Evolutionary conservation across 352 stramenopile genomes (phyloP).

Genomic region (Phytophthora melonis): DNA sequence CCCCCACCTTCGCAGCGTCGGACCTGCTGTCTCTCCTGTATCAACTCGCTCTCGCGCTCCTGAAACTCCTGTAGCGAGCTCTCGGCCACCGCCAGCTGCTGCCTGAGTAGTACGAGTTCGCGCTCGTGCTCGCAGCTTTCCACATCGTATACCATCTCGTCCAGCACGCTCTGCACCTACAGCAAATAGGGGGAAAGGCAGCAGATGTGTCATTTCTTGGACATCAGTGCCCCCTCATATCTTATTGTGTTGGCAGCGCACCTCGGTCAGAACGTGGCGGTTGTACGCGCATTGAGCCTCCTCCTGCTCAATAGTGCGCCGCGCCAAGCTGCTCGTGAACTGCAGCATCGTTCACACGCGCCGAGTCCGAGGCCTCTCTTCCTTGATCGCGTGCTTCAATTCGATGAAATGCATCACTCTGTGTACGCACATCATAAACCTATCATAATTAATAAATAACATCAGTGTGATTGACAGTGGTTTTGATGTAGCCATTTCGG

Average conservation of each 20-base stretch:
- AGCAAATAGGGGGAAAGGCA: background rate
- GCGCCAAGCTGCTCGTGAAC: conserved; percentile 44
- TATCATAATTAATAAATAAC: background rate
- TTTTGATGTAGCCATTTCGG: no score
- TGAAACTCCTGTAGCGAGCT: conserved; percentile 56
- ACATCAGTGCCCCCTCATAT: background rate
- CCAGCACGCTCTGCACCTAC: conserved; percentile 72
- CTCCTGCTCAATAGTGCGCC: conserved; percentile 49
- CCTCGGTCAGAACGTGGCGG: conserved; percentile 55
- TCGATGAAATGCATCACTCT: conserved; percentile 19
- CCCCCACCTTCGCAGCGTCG: background rate
- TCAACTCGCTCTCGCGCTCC: conserved; percentile 65
- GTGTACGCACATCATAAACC: background rate
- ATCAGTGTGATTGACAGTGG: no score
- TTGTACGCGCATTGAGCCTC: conserved; percentile 56
- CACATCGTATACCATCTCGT: conserved; percentile 89
- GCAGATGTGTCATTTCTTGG: background rate
- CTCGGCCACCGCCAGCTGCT: conserved; percentile 48
- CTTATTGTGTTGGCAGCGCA: conserved; percentile 11
- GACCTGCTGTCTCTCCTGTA: conserved; percentile 73
- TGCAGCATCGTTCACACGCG: conserved; percentile 42
- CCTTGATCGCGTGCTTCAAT: conserved; percentile 8
- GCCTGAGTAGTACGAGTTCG: conserved; percentile 47
- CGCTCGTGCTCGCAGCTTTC: conserved; percentile 72
- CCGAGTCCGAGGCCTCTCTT: background rate